phyloP scores from a whole-genome alignment of 2,329 filamentous ascomycete genomes.

The Alternaria sp. region DNA sequence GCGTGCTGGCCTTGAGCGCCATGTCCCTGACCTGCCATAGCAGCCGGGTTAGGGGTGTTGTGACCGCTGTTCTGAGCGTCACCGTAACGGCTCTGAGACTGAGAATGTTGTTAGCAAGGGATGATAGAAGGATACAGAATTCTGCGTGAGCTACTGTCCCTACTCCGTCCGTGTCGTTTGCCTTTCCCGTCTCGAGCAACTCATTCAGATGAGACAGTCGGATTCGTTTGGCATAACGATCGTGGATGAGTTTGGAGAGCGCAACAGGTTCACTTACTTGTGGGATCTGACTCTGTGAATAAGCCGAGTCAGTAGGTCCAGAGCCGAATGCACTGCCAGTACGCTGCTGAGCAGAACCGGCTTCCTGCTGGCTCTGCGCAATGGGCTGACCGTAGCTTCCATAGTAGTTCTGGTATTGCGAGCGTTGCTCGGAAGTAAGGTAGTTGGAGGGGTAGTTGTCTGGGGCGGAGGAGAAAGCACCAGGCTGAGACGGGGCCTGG shows the following conservation, averaged over 20 bases:
- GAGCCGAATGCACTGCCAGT: conserved; percentile 78
- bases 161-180: conserved; percentile 11
- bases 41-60: conserved; percentile 85
- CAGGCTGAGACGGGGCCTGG: conserved; percentile 69
- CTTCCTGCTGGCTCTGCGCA: conserved; percentile 72
- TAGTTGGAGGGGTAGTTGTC: conserved; percentile 82
- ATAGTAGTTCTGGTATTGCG: conserved; percentile 78
- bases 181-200: conserved; percentile 11
- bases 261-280: conserved; percentile 48
- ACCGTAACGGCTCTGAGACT: conserved; percentile 73
- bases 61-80: conserved; percentile 88
- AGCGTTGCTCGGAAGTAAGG: conserved; percentile 78
- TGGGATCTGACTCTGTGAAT: conserved; percentile 70
- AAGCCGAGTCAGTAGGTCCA: conserved; percentile 67
- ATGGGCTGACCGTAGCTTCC: conserved; percentile 62
- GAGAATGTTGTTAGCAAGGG: conserved; percentile 27
- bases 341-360: conserved; percentile 75
- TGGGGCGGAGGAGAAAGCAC: conserved; percentile 76
- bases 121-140: background rate
- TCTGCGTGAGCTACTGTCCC: conserved; percentile 11
- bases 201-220: conserved; percentile 10
- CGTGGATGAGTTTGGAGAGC: conserved; percentile 7
- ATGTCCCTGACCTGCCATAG: conserved; percentile 64
- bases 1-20: conserved; percentile 58
- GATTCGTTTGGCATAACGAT: conserved; percentile 10